These are phyloP conservation scores for Stagonosporopsis vannaccii DNA, from an alignment of 2,329 filamentous ascomycete genomes.

Conservation along the genomic window DNA sequence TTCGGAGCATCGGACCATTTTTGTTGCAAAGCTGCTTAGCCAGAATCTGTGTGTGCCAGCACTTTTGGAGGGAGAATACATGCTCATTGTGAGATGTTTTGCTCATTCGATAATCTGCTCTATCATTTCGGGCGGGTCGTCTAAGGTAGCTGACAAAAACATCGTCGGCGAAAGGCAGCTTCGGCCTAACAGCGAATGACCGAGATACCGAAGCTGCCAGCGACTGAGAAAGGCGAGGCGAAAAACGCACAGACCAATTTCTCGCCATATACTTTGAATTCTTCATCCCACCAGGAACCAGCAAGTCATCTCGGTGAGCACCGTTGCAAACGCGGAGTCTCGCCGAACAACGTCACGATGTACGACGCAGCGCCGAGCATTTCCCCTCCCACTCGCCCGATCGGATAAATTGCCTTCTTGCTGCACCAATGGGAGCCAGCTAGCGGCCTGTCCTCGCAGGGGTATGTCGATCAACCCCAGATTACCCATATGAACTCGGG, in stretches of 20 bases:
- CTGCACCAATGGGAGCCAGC: conserved; percentile 10
- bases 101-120: too few species aligned
- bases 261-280: not conserved
- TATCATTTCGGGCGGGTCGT: too few species aligned
- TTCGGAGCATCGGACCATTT: not conserved
- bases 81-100: too few species aligned
- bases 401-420: conserved; percentile 2
- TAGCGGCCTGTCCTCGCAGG: not conserved
- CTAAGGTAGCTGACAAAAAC: not conserved
- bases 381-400: conserved; percentile 3
- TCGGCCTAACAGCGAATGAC: not conserved
- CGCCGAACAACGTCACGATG: conserved; percentile 1
- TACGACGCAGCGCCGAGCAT: not conserved
- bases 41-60: too few species aligned
- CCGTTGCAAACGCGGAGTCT: not conserved
- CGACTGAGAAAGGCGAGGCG: not conserved
- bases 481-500: conserved; percentile 3
- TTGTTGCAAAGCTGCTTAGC: not conserved
- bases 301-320: not conserved
- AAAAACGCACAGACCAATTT: not conserved
- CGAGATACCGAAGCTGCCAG: not conserved
- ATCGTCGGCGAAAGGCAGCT: not conserved
- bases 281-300: not conserved
- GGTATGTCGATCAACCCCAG: conserved; percentile 3
- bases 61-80: too few species aligned